Evolutionary conservation across 2,329 filamentous ascomycete genomes (phyloP).

Genomic region (Thyridium curvatum): DNA sequence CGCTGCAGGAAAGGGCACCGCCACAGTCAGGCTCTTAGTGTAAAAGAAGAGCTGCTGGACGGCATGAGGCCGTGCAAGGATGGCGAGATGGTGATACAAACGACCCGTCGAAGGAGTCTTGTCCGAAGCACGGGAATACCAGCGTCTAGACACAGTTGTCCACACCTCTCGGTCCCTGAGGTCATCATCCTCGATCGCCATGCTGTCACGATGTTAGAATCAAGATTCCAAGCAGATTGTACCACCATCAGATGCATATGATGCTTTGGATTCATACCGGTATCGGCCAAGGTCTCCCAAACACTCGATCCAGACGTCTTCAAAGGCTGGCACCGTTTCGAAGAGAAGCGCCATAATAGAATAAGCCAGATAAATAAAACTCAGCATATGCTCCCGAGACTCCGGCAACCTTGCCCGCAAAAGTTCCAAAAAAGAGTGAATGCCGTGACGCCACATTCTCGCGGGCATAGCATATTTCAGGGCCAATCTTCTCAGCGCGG

Average conservation of each 20-base stretch:
- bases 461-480: constrained; percentile 87
- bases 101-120: constrained; percentile 68
- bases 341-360: constrained; percentile 83
- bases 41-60: constrained; percentile 70
- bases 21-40: constrained; percentile 61
- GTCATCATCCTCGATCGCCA: constrained; percentile 86
- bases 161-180: constrained; percentile 70
- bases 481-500: constrained; percentile 60
- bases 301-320: constrained; percentile 91
- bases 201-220: constrained; percentile 35
- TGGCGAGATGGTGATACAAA: constrained; percentile 83
- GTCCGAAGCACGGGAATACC: constrained; percentile 81
- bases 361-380: constrained; percentile 84
- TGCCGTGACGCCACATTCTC: constrained; percentile 89
- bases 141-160: constrained; percentile 72
- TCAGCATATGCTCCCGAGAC: constrained; percentile 82
- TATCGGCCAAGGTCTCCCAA: constrained; percentile 82
- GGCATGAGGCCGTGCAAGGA: constrained; percentile 63
- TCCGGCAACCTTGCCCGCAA: constrained; percentile 67
- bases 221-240: neutral
- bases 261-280: constrained; percentile 15
- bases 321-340: constrained; percentile 77
- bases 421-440: constrained; percentile 77
- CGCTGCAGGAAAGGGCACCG: constrained; percentile 60
- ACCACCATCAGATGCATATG: no score